Base-by-base conservation (phyloP, 768 basidiomycete species). In the Omphalotus guepiniiformis region DNA sequence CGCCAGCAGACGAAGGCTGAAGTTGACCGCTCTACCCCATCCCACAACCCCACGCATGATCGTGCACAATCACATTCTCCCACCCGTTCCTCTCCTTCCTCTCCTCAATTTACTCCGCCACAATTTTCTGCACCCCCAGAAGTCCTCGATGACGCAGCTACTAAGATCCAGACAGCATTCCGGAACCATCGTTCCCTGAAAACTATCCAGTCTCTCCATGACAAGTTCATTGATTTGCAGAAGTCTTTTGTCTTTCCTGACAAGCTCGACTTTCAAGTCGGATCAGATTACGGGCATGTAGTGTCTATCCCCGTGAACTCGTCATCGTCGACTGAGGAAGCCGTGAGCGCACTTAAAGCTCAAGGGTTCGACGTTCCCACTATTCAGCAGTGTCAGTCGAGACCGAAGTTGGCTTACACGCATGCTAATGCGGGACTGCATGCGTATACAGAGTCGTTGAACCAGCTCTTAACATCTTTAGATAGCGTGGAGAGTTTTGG, bases 401-500 rank as follows among this genome's bases (percentile, higher is more conserved):
- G 49, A 48, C 59, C 62, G 48, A 74, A 75, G 57, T 74, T 90
- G 28, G 78, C 80, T 3, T 90, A 74, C 65, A 80, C 81, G 6
- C 63, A 74, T 1, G 67, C 59, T 36, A 89, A 90, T 59, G 79
- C 74, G 16, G 61, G 75, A 0, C 62, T 88, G 18, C 82, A 83
- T 62, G 71, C 65, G 12, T 83, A 88, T 61, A 66, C 71, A n/a
- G 79, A 88, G 54, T 67, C 72, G 37, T 71, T 89, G 27, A 76
- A 76, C 47, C 77, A 76, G 32, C 63, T 90, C 11, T 69, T 90
- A n/a, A 71, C 76, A 38, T 72, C 72, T 52, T 75, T 90, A 9
- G 88, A 90, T 54, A 79, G 73, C 0, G 74, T 90, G 18, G 78
- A 85, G 55, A 84, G 80, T 53, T 74, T 72, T 53, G 86, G 86